Base-by-base conservation (phyloP, 176 grass and related monocot species). In the Chrysopogon serrulatus region DNA sequence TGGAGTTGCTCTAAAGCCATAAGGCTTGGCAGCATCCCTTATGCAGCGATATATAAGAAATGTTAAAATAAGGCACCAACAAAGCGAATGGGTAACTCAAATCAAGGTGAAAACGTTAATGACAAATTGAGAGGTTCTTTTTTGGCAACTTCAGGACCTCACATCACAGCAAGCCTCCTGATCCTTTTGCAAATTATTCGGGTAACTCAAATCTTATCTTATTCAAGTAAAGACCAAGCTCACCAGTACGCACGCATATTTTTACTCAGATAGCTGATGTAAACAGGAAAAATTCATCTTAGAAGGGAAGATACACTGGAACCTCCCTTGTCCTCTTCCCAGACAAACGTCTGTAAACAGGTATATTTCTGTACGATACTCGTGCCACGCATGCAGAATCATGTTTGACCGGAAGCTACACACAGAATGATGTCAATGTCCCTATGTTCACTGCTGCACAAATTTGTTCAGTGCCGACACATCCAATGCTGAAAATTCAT, bases 401-500 rank as follows among this genome's bases (percentile, higher is more conserved):
- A n/a, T 71, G 2, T 51, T 63, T 11, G 39, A 40, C 39, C 5
- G 5, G 5, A 81, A 44, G 3, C 54, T 44, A 17, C 24, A 39
- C 40, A 39, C 40, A 79, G 7, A 67, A 47, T 10, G 43, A 84
- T 23, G 26, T 34, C 18, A 9, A 69, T 40, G 18, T 48, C 34
- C 47, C 31, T 70, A 30, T 70, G 77, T 79, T 90, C 63, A 81
- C 68, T 85, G 74, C 39, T 92, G 91, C 53, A 99, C 44, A 63
- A 92, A 92, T 54, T 92, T 96, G 47, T 77, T 71, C 62, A 94
- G 82, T 23, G 89, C 85, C 10, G 65, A 89, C 54, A 82, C 80
- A 53, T 99, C 96, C 84, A 99, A 65, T 45, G 93, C 96, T 68
- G 70, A 68, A 76, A 99, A 99, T 76, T 91, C 87, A 72, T 82